Percentiles rank a stretch among this genome's conserved stretches.
Conservation (phyloP, 2,329 filamentous ascomycete species). For the Apiospora malaysiana region DNA sequence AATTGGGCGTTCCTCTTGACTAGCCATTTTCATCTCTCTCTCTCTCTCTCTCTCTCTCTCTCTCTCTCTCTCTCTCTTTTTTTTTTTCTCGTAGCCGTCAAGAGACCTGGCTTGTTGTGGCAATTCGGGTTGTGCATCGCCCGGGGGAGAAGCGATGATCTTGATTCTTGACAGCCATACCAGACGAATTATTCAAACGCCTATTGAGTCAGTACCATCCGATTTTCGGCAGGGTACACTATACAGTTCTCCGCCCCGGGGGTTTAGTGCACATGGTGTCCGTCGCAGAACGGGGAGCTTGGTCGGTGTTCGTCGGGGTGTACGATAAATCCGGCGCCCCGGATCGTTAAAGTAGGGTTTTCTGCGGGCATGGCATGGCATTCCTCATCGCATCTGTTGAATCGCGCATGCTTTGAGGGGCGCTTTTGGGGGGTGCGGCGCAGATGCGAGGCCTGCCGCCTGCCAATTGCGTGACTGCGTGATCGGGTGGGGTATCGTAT, state of each 20-base stretch:
- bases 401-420: background rate
- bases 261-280: background rate
- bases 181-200: background rate
- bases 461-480: background rate
- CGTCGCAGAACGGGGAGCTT: background rate
- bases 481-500: slow-evolving; percentile 17
- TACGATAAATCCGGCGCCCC: background rate
- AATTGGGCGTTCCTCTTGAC: too few relatives aligned
- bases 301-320: background rate
- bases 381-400: background rate
- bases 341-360: background rate
- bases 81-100: too few relatives aligned
- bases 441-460: background rate
- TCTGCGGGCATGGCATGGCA: background rate
- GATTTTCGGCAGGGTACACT: background rate
- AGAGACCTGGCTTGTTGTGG: too few relatives aligned
- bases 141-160: too few relatives aligned
- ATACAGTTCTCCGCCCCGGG: background rate
- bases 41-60: too few relatives aligned
- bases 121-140: too few relatives aligned
- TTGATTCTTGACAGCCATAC: background rate
- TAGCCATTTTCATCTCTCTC: too few relatives aligned
- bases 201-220: background rate
- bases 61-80: too few relatives aligned
- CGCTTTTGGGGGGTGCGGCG: too few relatives aligned